Evolutionary conservation across 352 stramenopile species (phyloP).

Genomic region (Phytopythium chamaehyphon): DNA sequence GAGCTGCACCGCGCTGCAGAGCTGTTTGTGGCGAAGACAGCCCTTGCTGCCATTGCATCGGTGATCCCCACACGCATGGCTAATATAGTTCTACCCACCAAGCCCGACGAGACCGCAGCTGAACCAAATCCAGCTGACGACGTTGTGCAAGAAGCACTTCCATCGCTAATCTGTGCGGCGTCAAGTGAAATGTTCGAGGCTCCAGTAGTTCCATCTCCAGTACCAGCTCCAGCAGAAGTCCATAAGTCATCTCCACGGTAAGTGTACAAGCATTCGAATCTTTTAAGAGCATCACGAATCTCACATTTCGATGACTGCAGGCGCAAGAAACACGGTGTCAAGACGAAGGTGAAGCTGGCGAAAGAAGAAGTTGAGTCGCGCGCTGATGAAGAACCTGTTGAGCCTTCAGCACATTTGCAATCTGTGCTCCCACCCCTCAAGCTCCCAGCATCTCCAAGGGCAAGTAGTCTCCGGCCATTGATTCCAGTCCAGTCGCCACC

Average conservation of each 20-base stretch:
- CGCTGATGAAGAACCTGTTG: background rate
- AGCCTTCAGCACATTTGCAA: background rate
- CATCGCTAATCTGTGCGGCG: no score
- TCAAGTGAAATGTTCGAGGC: no score
- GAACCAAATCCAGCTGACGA: no score
- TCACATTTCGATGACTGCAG: background rate
- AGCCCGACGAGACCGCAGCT: no score
- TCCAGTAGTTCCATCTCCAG: background rate
- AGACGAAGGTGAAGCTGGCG: background rate
- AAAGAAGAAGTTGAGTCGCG: background rate
- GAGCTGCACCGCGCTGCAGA: no score
- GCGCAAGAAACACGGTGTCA: background rate
- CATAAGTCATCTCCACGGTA: background rate
- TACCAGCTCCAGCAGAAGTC: background rate
- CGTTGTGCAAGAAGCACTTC: no score
- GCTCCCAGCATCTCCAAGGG: background rate
- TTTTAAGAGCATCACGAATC: background rate
- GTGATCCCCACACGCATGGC: no score
- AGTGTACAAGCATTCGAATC: background rate
- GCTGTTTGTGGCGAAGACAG: no score
- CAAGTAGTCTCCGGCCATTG: background rate
- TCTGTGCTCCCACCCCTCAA: background rate
- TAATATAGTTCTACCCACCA: no score
- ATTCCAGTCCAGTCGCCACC: background rate
- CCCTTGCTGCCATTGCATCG: no score